Percentiles rank a stretch among this genome's conserved stretches.
Evolutionary conservation across 2,329 filamentous ascomycete genomes (phyloP).

Genomic region (Pseudogymnoascus destructans): DNA sequence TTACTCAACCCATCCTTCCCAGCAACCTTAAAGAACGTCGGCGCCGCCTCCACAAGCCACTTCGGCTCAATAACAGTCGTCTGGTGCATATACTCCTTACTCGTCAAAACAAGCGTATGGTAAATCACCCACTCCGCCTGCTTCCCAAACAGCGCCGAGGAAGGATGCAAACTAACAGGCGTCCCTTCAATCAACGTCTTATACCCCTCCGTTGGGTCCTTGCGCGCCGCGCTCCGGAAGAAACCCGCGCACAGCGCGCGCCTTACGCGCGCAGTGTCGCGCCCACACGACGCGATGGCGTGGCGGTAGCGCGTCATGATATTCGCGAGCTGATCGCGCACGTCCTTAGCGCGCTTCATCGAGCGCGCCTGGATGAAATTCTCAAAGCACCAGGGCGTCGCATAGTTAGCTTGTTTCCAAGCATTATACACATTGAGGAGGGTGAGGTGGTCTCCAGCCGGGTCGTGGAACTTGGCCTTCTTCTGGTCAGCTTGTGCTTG

Average conservation of each 20-base stretch:
- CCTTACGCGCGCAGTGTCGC: slow-evolving; percentile 74
- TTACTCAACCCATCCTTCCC: slow-evolving; percentile 77
- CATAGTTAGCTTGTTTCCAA: slow-evolving; percentile 81
- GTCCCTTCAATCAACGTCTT: slow-evolving; percentile 95
- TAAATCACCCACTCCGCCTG: slow-evolving; percentile 95
- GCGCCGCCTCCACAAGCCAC: slow-evolving; percentile 88
- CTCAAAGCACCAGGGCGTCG: slow-evolving; percentile 87
- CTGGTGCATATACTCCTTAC: slow-evolving; percentile 96
- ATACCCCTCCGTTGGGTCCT: slow-evolving; percentile 93
- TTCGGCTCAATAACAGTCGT: slow-evolving; percentile 91
- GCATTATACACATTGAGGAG: slow-evolving; percentile 92
- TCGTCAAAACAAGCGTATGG: slow-evolving; percentile 79
- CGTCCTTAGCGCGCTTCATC: slow-evolving; percentile 82
- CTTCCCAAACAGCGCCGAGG: slow-evolving; percentile 85
- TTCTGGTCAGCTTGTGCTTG: slow-evolving; percentile 93
- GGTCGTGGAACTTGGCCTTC: slow-evolving; percentile 94
- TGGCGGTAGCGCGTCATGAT: slow-evolving; percentile 92
- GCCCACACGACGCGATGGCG: slow-evolving; percentile 68
- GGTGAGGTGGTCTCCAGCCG: slow-evolving; percentile 85
- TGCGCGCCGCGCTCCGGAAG: slow-evolving; percentile 88
- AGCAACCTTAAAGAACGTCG: slow-evolving; percentile 97
- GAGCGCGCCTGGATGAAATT: slow-evolving; percentile 91
- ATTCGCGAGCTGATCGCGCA: slow-evolving; percentile 78
- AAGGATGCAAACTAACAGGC: slow-evolving; percentile 87
- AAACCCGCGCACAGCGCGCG: slow-evolving; percentile 85